Conservation (phyloP, 2,329 filamentous ascomycete species). For the Canariomyces notabilis region DNA sequence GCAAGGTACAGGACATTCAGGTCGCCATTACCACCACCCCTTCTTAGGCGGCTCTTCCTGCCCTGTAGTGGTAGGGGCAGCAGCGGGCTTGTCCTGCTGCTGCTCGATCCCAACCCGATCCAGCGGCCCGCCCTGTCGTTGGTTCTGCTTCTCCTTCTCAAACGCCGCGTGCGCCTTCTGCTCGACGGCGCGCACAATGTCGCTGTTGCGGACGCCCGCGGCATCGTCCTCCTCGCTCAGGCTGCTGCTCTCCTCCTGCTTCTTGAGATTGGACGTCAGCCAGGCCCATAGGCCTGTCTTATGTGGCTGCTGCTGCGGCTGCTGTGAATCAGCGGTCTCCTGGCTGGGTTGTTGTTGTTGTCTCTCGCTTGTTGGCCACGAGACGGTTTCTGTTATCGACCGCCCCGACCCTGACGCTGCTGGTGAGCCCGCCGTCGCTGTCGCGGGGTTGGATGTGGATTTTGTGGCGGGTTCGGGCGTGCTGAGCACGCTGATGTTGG, state of each 20-base stretch:
- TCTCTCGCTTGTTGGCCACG: slow-evolving; percentile 10
- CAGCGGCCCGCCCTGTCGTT: slow-evolving; percentile 45
- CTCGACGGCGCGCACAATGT: slow-evolving; percentile 30
- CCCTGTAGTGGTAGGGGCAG: neutral
- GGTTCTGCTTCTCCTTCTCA: slow-evolving; percentile 47
- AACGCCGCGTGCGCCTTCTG: slow-evolving; percentile 41
- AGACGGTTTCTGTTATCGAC: slow-evolving; percentile 15
- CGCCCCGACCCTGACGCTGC: neutral
- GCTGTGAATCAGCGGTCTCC: too few species aligned
- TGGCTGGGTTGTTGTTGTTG: slow-evolving; percentile 6
- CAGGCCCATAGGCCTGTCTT: slow-evolving; percentile 30
- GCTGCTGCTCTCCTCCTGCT: slow-evolving; percentile 31
- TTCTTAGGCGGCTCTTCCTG: slow-evolving; percentile 31
- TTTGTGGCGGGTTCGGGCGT: slow-evolving; percentile 32
- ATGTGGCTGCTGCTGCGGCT: slow-evolving; percentile 7
- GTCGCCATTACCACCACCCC: slow-evolving; percentile 45
- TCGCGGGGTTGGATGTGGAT: slow-evolving; percentile 24
- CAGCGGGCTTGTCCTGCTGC: slow-evolving; percentile 22
- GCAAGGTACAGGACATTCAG: slow-evolving; percentile 8
- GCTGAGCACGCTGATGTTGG: slow-evolving; percentile 46
- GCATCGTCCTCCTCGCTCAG: slow-evolving; percentile 32
- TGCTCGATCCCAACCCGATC: slow-evolving; percentile 44
- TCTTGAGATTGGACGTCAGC: slow-evolving; percentile 37
- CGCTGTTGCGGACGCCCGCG: slow-evolving; percentile 27
- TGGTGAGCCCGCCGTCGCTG: slow-evolving; percentile 4